phyloP scores from a whole-genome alignment of 1,284 basidiomycete genomes.

The Puccinia coronata region DNA sequence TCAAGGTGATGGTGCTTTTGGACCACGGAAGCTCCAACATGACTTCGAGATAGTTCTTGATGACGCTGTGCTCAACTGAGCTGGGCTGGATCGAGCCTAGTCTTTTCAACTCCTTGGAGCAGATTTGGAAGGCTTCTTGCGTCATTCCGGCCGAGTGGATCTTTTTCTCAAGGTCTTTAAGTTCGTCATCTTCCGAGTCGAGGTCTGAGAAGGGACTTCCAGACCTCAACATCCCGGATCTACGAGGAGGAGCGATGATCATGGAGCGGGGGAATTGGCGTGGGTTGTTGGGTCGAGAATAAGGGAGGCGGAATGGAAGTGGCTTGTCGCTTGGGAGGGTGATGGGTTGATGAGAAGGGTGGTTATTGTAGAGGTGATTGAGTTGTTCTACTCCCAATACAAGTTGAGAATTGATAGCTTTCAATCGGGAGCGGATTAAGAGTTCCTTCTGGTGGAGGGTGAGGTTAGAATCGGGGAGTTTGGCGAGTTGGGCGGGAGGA shows the following conservation, averaged over 20 bases:
- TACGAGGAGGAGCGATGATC: constrained; percentile 1
- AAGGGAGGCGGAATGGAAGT: not conserved
- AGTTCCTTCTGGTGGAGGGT: constrained; percentile 34
- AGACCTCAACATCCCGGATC: not conserved
- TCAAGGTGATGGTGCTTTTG: constrained; percentile 54
- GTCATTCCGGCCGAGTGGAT: constrained; percentile 53
- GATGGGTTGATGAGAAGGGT: not conserved
- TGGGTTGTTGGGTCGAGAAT: not conserved
- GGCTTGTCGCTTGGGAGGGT: not conserved
- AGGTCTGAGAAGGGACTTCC: constrained; percentile 29
- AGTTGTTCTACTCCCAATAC: not conserved
- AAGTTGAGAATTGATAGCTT: not conserved
- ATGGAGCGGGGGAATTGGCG: not conserved
- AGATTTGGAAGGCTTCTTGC: constrained; percentile 54
- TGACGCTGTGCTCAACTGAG: constrained; percentile 55
- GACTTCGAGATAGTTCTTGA: constrained; percentile 59
- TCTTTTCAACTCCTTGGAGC: constrained; percentile 55
- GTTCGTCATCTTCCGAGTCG: constrained; percentile 51
- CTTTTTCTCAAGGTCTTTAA: constrained; percentile 53
- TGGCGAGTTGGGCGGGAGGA: not conserved
- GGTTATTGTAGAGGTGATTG: not conserved
- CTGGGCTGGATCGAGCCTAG: constrained; percentile 55
- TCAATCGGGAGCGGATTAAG: constrained; percentile 27
- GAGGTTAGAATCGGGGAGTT: constrained; percentile 13
- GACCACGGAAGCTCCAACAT: constrained; percentile 59